Percentiles rank a stretch among this genome's conserved stretches.
These are phyloP conservation scores for Paramecium octaurelia DNA, from an alignment of 73 alveolate genomes.

Conservation along the genomic window DNA sequence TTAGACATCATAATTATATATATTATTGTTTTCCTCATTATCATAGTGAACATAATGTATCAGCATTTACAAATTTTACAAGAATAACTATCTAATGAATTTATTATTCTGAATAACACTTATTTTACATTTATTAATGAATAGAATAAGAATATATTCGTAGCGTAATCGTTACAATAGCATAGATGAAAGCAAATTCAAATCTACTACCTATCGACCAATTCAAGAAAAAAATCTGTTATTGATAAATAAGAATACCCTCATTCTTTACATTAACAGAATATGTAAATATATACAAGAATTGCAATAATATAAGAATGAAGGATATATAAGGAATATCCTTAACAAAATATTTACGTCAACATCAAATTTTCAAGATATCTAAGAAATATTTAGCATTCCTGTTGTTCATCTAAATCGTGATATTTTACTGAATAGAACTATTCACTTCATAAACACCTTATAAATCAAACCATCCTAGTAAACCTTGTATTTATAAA, in stretches of 20 bases:
- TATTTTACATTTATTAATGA: slow-evolving; percentile 5
- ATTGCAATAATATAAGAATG: slow-evolving; percentile 2
- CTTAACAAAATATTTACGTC: background rate
- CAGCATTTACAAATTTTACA: background rate
- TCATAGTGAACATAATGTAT: background rate
- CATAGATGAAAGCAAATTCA: background rate
- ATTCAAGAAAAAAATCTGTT: background rate
- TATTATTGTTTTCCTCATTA: too few species aligned
- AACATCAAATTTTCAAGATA: background rate
- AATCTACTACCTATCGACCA: background rate
- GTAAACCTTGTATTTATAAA: background rate
- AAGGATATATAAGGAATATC: background rate
- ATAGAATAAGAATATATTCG: background rate
- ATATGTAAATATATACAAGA: background rate
- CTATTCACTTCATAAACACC: background rate
- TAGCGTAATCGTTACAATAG: background rate
- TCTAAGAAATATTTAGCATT: background rate
- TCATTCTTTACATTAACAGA: background rate
- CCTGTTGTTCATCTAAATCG: background rate
- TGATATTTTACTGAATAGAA: background rate
- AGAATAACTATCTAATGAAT: background rate
- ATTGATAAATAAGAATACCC: background rate
- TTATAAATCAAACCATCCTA: background rate
- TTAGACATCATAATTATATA: background rate
- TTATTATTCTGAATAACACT: background rate